Base-by-base conservation (phyloP, 176 grass and related monocot genomes). In the Neostapfia colusana region DNA sequence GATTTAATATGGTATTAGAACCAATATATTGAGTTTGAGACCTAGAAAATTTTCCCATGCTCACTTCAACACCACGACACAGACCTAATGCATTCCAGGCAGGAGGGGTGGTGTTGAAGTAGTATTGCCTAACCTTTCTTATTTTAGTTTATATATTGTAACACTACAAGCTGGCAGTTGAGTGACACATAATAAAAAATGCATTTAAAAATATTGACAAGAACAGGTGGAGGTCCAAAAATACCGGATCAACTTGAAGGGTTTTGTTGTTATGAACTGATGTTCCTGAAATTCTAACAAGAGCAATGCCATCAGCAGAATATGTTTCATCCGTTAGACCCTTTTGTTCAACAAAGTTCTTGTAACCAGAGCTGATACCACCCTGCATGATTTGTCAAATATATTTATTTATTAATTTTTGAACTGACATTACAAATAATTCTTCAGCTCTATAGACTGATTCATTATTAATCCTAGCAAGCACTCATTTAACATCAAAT, bases 181-280 rank as follows among this genome's bases (percentile, higher is more conserved):
- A 76, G 23, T 76, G 40, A 31, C 46, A 76, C 5, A 35, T 12
- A 76, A 45, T n/a, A 12, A 20, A 21, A 4, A 11, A 57, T 72
- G 26, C 17, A 27, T 60, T 70, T 69, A 26, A 37, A 37, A 72
- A 82, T 75, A 8, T 46, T 70, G 13, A 43, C 34, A 84, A 64
- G 55, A n/a, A 54, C 37, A 58, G 4, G 24, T 75, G 69, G 17
- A 84, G 14, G 40, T 65, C 59, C 40, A 77, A 61, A 59, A 51
- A 65, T 98, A 98, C 95, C 87, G 85, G 48, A 71, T 94, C 87
- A 82, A 95, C 91, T 94, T 98, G 95, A 86, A 94, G 53, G 79
- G 77, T 70, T 82, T 94, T 98, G 41, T 87, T 95, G 76, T 90
- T 98, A 81, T 95, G 91, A 36, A 88, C 42, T 60, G 73, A 84